Evolutionary conservation across 1,284 basidiomycete species (phyloP).

Genomic region (Moesziomyces sp.): DNA sequence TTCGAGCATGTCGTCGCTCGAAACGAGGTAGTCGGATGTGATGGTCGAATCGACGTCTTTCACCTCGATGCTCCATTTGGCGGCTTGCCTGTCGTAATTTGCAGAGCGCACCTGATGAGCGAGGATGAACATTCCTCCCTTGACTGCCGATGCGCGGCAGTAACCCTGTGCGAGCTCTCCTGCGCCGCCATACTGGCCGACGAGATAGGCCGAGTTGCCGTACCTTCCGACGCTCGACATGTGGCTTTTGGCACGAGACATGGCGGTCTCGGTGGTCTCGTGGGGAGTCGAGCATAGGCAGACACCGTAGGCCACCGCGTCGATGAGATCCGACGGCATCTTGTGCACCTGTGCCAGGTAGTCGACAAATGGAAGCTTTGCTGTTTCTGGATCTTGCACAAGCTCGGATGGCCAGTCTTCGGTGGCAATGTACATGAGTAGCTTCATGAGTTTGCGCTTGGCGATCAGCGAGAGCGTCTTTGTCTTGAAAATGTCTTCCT

Average conservation of each 20-base stretch:
- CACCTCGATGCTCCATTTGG: slow-evolving; percentile 67
- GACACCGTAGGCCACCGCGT: slow-evolving; percentile 63
- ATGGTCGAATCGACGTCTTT: slow-evolving; percentile 75
- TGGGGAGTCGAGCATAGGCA: slow-evolving; percentile 58
- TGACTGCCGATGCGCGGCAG: slow-evolving; percentile 59
- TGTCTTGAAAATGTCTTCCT: slow-evolving; percentile 93
- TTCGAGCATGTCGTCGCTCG: slow-evolving; percentile 70
- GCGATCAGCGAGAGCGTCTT: slow-evolving; percentile 81
- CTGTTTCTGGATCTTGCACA: slow-evolving; percentile 3
- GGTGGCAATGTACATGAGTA: slow-evolving; percentile 71
- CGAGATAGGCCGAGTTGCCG: slow-evolving; percentile 87
- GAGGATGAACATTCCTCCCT: slow-evolving; percentile 59
- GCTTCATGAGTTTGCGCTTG: slow-evolving; percentile 92
- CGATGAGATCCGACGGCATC: slow-evolving; percentile 72
- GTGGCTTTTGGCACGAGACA: slow-evolving; percentile 70
- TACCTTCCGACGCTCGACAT: slow-evolving; percentile 85
- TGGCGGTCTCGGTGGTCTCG: slow-evolving; percentile 38
- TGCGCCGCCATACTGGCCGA: slow-evolving; percentile 89
- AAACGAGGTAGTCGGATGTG: slow-evolving; percentile 69
- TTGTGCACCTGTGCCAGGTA: slow-evolving; percentile 77
- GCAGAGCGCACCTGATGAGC: slow-evolving; percentile 36
- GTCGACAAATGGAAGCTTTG: slow-evolving; percentile 54
- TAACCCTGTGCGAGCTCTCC: slow-evolving; percentile 65
- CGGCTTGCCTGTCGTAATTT: not conserved
- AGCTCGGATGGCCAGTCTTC: slow-evolving; percentile 31